These are phyloP conservation scores for Huntiella moniliformis DNA, from an alignment of 2,329 filamentous ascomycete genomes.

Conservation along the genomic window DNA sequence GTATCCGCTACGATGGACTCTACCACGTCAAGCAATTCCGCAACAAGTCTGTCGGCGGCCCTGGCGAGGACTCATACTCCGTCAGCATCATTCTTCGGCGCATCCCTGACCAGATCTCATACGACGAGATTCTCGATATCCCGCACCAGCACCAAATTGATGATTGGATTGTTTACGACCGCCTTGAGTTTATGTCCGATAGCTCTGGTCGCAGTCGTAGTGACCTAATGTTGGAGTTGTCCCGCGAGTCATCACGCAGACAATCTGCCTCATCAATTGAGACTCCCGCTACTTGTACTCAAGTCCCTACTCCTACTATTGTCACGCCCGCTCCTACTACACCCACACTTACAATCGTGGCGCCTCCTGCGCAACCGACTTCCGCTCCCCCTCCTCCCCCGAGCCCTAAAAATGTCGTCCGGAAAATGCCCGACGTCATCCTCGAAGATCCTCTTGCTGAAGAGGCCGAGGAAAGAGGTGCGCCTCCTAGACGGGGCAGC, in stretches of 20 bases:
- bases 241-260: conserved; percentile 7
- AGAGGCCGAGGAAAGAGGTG: conserved; percentile 3
- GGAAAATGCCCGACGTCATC: conserved; percentile 8
- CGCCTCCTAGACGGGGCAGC: conserved; percentile 1
- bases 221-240: conserved; percentile 9
- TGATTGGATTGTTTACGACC: conserved; percentile 34
- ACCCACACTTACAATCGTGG: not conserved
- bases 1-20: conserved; percentile 39
- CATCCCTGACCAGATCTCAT: conserved; percentile 22
- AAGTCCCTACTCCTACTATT: not conserved
- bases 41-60: conserved; percentile 16
- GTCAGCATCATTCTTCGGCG: conserved; percentile 28
- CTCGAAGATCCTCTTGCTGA: conserved; percentile 9
- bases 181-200: conserved; percentile 21
- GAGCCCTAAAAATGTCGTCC: conserved; percentile 2
- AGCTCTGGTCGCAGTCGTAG: conserved; percentile 9
- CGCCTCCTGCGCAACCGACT: not conserved
- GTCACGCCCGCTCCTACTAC: not conserved
- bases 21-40: conserved; percentile 32
- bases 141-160: conserved; percentile 36
- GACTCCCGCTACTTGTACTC: not conserved
- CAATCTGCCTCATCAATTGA: conserved; percentile 4
- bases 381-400: conserved; percentile 1
- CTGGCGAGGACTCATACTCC: conserved; percentile 17
- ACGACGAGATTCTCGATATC: conserved; percentile 25